These are phyloP conservation scores for Neurospora sp. DNA, from an alignment of 495 filamentous ascomycete genomes.

Conservation along the genomic window DNA sequence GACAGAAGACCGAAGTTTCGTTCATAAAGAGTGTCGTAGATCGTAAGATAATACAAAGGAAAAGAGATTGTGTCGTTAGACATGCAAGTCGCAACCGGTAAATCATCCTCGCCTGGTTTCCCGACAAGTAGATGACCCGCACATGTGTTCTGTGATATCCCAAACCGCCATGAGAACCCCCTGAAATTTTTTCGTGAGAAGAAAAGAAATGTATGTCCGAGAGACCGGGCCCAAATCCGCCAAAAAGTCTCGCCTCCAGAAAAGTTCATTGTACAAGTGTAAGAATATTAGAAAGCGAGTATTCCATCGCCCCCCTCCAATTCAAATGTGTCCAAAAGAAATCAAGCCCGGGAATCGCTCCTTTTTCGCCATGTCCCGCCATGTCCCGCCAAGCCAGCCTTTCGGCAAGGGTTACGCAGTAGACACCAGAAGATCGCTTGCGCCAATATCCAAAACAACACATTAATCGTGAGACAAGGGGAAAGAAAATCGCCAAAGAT, in stretches of 20 bases:
- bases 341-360: conserved; percentile 5
- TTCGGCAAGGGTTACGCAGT: conserved; percentile 12
- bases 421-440: conserved; percentile 17
- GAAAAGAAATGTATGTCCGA: not conserved
- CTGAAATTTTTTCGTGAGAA: not conserved
- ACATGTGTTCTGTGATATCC: not conserved
- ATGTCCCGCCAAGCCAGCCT: conserved; percentile 4
- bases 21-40: not conserved
- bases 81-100: not conserved
- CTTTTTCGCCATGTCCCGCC: conserved; percentile 11
- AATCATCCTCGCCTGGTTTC: not conserved
- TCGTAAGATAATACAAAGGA: not conserved
- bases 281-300: not conserved
- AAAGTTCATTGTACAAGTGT: not conserved
- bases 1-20: not conserved
- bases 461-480: not conserved
- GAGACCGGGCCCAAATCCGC: not conserved
- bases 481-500: conserved; percentile 10
- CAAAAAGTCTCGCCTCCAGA: not conserved
- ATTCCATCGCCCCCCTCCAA: not conserved
- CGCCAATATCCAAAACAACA: conserved; percentile 12
- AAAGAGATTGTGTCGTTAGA: not conserved
- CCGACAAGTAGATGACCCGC: not conserved
- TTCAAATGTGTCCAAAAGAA: conserved; percentile 6
- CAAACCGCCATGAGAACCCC: not conserved